A percentile compares a stretch with the other conserved stretches of the same genome.
Conservation (phyloP, 192 early-diverging fungal species). For the Helicostylum pulchrum region DNA sequence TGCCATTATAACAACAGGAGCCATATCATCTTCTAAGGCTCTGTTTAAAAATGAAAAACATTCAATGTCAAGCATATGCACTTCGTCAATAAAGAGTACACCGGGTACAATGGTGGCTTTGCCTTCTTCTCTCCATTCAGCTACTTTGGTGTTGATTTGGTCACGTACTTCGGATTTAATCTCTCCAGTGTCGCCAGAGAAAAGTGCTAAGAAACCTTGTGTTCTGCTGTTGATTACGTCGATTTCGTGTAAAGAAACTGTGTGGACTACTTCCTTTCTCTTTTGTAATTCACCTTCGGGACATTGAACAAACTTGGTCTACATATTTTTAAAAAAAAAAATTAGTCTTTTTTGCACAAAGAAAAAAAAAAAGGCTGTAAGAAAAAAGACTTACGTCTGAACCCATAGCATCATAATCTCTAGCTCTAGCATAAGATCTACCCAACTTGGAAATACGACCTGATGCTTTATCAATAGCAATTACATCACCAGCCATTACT, state of each 20-base stretch:
- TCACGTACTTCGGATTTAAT: slow-evolving; percentile 97
- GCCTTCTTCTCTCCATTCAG: slow-evolving; percentile 98
- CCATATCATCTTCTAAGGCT: slow-evolving; percentile 93
- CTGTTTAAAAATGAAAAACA: slow-evolving; percentile 99
- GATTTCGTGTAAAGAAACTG: slow-evolving; percentile 97
- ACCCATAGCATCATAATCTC: slow-evolving; percentile 98
- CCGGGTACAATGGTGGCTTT: slow-evolving; percentile 98
- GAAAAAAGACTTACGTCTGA: slow-evolving; percentile 67
- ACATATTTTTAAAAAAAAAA: slow-evolving; percentile 8
- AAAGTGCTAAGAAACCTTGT: slow-evolving; percentile 96
- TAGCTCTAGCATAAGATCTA: slow-evolving; percentile 92
- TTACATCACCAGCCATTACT: slow-evolving; percentile 95
- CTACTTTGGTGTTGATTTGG: slow-evolving; percentile 95
- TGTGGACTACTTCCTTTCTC: slow-evolving; percentile 95
- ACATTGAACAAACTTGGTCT: slow-evolving; percentile 96
- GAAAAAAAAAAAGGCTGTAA: neutral
- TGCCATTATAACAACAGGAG: slow-evolving; percentile 98
- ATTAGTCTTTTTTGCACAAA: neutral
- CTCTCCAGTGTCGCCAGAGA: slow-evolving; percentile 98
- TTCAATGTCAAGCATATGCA: slow-evolving; percentile 99
- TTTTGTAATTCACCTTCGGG: slow-evolving; percentile 98
- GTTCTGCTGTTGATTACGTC: slow-evolving; percentile 98
- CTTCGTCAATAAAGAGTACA: slow-evolving; percentile 98
- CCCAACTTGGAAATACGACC: slow-evolving; percentile 95
- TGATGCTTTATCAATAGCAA: slow-evolving; percentile 97